Conservation (phyloP, 2,329 filamentous ascomycete species). For the Talaromyces sp. region DNA sequence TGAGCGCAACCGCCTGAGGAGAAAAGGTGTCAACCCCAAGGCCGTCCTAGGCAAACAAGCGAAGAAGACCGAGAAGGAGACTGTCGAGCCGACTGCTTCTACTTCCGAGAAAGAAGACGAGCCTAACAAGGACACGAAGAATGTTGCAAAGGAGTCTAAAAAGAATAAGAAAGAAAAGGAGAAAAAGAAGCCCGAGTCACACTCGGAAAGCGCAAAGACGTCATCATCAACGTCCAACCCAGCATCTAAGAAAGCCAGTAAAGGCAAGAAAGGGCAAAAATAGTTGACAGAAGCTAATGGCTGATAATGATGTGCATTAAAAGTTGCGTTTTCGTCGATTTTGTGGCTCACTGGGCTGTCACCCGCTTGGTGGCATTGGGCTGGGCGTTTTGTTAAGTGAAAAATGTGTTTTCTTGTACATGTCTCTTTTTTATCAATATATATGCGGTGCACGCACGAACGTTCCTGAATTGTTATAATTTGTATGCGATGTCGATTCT, state of each 20-base stretch:
- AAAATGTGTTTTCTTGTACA: background rate
- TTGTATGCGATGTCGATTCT: background rate
- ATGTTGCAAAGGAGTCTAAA: background rate
- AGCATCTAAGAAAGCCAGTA: conserved; percentile 6
- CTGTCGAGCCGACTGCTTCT: conserved; percentile 10
- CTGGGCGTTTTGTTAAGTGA: conserved; percentile 5
- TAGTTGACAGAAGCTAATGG: conserved; percentile 1
- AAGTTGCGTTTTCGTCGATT: background rate
- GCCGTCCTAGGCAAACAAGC: conserved; percentile 43
- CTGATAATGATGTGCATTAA: background rate
- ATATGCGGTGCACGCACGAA: background rate
- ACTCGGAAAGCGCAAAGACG: conserved; percentile 5
- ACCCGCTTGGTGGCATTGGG: conserved; percentile 7
- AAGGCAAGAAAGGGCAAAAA: conserved; percentile 14
- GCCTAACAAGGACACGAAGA: background rate
- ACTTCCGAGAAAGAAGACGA: conserved; percentile 4
- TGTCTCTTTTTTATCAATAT: background rate
- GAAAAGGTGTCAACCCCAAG: conserved; percentile 69
- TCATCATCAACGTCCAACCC: background rate
- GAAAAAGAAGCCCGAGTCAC: conserved; percentile 11
- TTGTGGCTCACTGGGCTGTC: background rate
- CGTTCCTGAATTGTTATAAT: background rate
- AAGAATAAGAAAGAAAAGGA: conserved; percentile 11
- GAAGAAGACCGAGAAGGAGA: conserved; percentile 11
- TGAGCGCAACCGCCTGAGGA: conserved; percentile 68